Conservation (phyloP, 257 asterid species). For the Penstemon eatonii region DNA sequence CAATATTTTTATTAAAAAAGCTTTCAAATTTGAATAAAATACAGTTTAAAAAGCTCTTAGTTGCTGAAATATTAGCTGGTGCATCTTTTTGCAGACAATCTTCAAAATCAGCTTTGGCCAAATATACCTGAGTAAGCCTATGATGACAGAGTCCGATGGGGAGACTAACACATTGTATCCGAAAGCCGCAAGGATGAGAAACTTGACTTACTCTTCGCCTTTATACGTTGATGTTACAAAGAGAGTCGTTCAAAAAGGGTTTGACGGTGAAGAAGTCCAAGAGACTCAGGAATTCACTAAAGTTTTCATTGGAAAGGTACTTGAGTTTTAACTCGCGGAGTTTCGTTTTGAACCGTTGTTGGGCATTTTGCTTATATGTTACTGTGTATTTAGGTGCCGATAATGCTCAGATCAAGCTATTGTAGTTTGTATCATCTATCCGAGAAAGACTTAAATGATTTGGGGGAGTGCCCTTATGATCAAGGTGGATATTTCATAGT, state of each 20-base stretch:
- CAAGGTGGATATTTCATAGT: constrained; percentile 97
- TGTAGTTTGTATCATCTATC: constrained; percentile 89
- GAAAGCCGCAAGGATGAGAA: constrained; percentile 96
- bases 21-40: background rate
- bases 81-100: constrained; percentile 36
- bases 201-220: constrained; percentile 95
- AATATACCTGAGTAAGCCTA: constrained; percentile 93
- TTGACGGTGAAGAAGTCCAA: constrained; percentile 95
- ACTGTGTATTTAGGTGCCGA: constrained; percentile 62
- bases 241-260: constrained; percentile 90
- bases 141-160: constrained; percentile 99
- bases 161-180: constrained; percentile 98
- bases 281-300: constrained; percentile 96
- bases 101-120: constrained; percentile 91
- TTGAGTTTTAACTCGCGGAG: background rate
- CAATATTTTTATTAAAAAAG: too few species aligned
- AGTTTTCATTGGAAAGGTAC: constrained; percentile 96
- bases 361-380: background rate
- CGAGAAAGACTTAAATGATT: constrained; percentile 95
- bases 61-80: background rate
- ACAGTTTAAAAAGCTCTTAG: background rate
- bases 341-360: background rate
- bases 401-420: constrained; percentile 94
- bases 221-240: constrained; percentile 87
- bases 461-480: constrained; percentile 96